These are phyloP conservation scores for Sinapis alba DNA, from an alignment of 441 rosid genomes.

Conservation along the genomic window DNA sequence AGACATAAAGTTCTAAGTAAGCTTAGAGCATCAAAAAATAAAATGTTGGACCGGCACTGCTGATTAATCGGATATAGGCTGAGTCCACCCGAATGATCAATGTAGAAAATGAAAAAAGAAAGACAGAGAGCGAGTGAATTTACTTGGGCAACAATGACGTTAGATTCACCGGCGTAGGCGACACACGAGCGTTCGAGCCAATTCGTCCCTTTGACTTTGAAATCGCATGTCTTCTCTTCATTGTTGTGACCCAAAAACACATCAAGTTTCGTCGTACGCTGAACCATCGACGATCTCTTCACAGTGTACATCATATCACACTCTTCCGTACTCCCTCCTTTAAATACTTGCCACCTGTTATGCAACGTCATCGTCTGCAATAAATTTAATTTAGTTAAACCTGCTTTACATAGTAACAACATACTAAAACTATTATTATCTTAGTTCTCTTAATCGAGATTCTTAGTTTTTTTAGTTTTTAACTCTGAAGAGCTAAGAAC, in stretches of 20 bases:
- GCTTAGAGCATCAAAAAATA: background rate
- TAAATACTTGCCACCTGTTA: conserved; percentile 52
- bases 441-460: too few relatives aligned
- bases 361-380: conserved; percentile 44
- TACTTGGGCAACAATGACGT: conserved; percentile 52
- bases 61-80: background rate
- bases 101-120: background rate
- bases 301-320: conserved; percentile 51
- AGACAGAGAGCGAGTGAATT: background rate
- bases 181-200: conserved; percentile 53
- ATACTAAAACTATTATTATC: too few relatives aligned
- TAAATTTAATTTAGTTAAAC: background rate
- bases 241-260: conserved; percentile 50
- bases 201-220: conserved; percentile 49
- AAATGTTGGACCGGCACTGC: too few relatives aligned
- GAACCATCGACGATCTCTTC: conserved; percentile 51
- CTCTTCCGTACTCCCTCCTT: conserved; percentile 52
- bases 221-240: conserved; percentile 48
- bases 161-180: conserved; percentile 46
- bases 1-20: too few relatives aligned
- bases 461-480: too few relatives aligned
- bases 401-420: background rate
- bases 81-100: background rate
- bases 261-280: conserved; percentile 48
- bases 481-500: too few relatives aligned